These are phyloP conservation scores for Dioscorea dumetorum DNA, from an alignment of 106 monocot genomes.

Conservation along the genomic window DNA sequence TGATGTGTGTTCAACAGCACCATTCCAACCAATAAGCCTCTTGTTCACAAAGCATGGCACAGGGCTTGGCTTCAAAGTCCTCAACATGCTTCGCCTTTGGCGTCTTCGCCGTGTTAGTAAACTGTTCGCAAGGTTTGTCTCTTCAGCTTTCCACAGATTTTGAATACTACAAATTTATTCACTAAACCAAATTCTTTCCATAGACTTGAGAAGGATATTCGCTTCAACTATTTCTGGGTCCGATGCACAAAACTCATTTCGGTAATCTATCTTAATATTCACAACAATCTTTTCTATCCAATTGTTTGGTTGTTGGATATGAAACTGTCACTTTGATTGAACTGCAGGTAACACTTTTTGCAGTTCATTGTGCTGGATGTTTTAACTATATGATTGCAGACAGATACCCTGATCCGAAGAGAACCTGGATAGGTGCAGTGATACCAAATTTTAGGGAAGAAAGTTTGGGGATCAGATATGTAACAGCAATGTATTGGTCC, in stretches of 20 bases:
- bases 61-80: constrained; percentile 39
- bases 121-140: constrained; percentile 54
- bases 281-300: background rate
- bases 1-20: constrained; percentile 57
- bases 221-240: constrained; percentile 72
- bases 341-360: constrained; percentile 67
- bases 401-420: constrained; percentile 44
- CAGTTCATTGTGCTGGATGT: constrained; percentile 69
- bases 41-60: constrained; percentile 27
- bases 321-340: background rate
- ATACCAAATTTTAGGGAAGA: constrained; percentile 46
- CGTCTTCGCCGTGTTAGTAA: constrained; percentile 62
- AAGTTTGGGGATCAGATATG: constrained; percentile 60
- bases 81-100: constrained; percentile 66
- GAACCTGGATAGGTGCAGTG: constrained; percentile 65
- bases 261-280: constrained; percentile 20
- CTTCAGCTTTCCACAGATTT: background rate
- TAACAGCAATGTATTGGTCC: constrained; percentile 72
- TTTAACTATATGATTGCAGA: constrained; percentile 75
- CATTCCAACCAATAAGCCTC: constrained; percentile 44
- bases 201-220: constrained; percentile 71
- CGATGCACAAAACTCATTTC: constrained; percentile 65
- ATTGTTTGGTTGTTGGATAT: background rate
- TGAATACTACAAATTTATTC: background rate
- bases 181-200: background rate